These are phyloP conservation scores for Albifimbria verrucaria DNA, from an alignment of 2,329 filamentous ascomycete species.

Conservation along the genomic window DNA sequence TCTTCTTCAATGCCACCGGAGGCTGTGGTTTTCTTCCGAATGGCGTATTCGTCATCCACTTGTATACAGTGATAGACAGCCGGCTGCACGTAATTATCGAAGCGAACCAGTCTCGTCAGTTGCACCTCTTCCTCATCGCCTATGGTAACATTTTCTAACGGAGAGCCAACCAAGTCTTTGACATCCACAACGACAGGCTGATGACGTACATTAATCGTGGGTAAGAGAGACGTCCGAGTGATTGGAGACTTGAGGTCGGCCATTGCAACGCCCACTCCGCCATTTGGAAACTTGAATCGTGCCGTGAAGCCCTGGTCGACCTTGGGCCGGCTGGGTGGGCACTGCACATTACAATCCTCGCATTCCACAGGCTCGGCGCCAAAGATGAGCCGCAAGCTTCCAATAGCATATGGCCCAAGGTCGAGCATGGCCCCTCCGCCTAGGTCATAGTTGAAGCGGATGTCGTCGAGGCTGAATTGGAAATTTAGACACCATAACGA, in stretches of 20 bases:
- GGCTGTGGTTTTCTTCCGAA: slow-evolving; percentile 3
- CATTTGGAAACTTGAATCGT: slow-evolving; percentile 36
- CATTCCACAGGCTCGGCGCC: slow-evolving; percentile 35
- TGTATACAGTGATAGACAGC: not conserved
- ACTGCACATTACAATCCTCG: slow-evolving; percentile 19
- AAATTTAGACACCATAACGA: not conserved
- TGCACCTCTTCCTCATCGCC: not conserved
- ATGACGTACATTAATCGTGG: not conserved
- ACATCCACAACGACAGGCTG: not conserved
- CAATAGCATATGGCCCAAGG: slow-evolving; percentile 37
- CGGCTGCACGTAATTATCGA: not conserved
- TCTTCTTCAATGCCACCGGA: slow-evolving; percentile 26
- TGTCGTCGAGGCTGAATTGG: slow-evolving; percentile 29
- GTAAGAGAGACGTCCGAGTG: slow-evolving; percentile 3
- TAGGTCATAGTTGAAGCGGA: slow-evolving; percentile 39
- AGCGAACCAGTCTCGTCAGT: not conserved
- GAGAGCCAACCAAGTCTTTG: not conserved
- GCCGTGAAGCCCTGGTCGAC: slow-evolving; percentile 29
- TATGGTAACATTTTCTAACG: not conserved
- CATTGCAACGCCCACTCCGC: slow-evolving; percentile 27
- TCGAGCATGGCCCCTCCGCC: slow-evolving; percentile 40
- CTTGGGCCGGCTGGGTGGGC: not conserved
- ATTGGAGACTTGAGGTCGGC: slow-evolving; percentile 19
- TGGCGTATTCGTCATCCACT: not conserved
- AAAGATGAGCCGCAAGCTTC: slow-evolving; percentile 36